These are phyloP conservation scores for Zygoascus meyerae DNA, from an alignment of 1,139 yeast genomes.

Conservation along the genomic window DNA sequence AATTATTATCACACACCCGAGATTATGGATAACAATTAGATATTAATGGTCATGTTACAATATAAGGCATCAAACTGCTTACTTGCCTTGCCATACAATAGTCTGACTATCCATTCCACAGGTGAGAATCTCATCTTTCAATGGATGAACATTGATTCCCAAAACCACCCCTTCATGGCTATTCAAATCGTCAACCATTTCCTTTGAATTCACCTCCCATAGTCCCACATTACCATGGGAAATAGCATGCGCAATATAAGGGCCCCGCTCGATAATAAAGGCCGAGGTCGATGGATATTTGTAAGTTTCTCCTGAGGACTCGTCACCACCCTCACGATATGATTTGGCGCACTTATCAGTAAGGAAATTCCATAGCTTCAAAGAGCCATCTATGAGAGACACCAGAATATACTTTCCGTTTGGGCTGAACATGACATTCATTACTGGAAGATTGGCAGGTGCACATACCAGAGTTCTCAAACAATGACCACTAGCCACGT, in stretches of 20 bases:
- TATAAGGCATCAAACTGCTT: background rate
- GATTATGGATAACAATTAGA: too few species aligned
- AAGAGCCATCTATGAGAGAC: conserved; percentile 71
- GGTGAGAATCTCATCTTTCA: conserved; percentile 38
- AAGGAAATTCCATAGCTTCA: conserved; percentile 70
- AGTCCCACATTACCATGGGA: conserved; percentile 50
- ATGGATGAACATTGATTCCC: conserved; percentile 25
- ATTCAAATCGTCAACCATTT: conserved; percentile 39
- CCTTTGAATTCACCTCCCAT: conserved; percentile 73
- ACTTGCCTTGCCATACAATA: conserved; percentile 30
- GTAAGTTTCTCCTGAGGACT: conserved; percentile 25
- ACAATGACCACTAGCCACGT: conserved; percentile 85
- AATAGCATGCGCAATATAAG: conserved; percentile 60
- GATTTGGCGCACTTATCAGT: conserved; percentile 35
- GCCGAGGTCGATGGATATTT: conserved; percentile 22
- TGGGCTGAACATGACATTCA: conserved; percentile 68
- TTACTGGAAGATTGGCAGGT: conserved; percentile 48
- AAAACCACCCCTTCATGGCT: conserved; percentile 36
- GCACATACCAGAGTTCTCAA: conserved; percentile 72
- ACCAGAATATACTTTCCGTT: conserved; percentile 78
- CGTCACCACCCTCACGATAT: conserved; percentile 21
- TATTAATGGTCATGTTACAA: too few species aligned
- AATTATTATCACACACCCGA: too few species aligned
- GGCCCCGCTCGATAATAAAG: conserved; percentile 28
- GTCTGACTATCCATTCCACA: conserved; percentile 41